These are phyloP conservation scores for Colletotrichum euphorbiae DNA, from an alignment of 2,329 filamentous ascomycete species.

Conservation along the genomic window DNA sequence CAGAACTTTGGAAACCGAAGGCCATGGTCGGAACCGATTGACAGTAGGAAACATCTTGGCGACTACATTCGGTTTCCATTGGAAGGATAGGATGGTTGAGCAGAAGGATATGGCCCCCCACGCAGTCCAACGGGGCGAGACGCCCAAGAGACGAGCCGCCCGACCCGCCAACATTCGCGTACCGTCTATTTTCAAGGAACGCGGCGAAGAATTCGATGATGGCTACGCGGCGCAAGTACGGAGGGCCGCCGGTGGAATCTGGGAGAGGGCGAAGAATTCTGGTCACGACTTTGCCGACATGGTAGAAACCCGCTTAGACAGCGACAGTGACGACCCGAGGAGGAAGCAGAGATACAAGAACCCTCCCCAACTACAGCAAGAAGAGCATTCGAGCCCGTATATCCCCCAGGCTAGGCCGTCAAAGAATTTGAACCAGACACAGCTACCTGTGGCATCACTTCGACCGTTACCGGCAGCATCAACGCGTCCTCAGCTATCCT, in stretches of 20 bases:
- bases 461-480: background rate
- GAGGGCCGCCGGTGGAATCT: slow-evolving; percentile 31
- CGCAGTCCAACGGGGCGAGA: slow-evolving; percentile 20
- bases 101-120: slow-evolving; percentile 33
- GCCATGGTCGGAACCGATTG: slow-evolving; percentile 37
- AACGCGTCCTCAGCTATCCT: background rate
- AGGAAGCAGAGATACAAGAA: slow-evolving; percentile 9
- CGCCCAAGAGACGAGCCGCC: slow-evolving; percentile 20
- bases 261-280: slow-evolving; percentile 17
- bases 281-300: slow-evolving; percentile 6
- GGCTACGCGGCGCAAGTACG: slow-evolving; percentile 28
- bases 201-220: slow-evolving; percentile 33
- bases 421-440: background rate
- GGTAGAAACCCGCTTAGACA: slow-evolving; percentile 32
- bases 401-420: slow-evolving; percentile 19
- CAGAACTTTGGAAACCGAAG: slow-evolving; percentile 6
- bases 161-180: slow-evolving; percentile 27
- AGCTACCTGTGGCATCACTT: slow-evolving; percentile 18
- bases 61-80: slow-evolving; percentile 30
- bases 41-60: slow-evolving; percentile 29
- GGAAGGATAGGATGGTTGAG: slow-evolving; percentile 38
- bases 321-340: slow-evolving; percentile 25
- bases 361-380: slow-evolving; percentile 17
- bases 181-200: slow-evolving; percentile 17
- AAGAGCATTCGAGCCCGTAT: slow-evolving; percentile 26